Conservation (phyloP, 352 stramenopile genomes). For the Globisporangium uncinulatum region DNA sequence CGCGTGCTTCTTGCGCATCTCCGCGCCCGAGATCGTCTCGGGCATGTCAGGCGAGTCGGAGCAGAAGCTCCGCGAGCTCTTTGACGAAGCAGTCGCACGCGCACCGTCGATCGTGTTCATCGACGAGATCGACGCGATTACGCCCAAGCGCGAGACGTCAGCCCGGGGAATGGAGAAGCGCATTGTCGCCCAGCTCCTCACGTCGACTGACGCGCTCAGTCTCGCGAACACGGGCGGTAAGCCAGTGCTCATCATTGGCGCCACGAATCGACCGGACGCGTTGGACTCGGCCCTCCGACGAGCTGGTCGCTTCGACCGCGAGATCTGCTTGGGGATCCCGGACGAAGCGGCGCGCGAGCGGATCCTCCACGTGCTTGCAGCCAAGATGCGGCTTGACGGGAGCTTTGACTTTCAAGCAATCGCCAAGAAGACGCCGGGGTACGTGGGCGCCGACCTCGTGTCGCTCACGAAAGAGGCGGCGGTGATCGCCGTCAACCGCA, state of each 20-base stretch:
- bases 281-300: constrained; percentile 95
- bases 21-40: constrained; percentile 91
- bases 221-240: constrained; percentile 86
- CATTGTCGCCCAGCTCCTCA: constrained; percentile 96
- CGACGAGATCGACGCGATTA: constrained; percentile 97
- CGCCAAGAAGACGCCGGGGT: constrained; percentile 92
- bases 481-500: constrained; percentile 96
- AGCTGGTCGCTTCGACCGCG: constrained; percentile 96
- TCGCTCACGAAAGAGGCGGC: constrained; percentile 98
- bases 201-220: constrained; percentile 88
- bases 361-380: constrained; percentile 94
- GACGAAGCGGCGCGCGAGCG: constrained; percentile 91
- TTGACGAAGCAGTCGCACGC: constrained; percentile 94
- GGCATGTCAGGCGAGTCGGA: constrained; percentile 91
- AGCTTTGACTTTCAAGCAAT: constrained; percentile 94
- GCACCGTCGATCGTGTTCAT: constrained; percentile 98
- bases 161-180: constrained; percentile 95
- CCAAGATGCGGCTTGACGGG: constrained; percentile 91
- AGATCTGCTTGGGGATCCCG: constrained; percentile 97
- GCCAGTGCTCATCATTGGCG: constrained; percentile 96
- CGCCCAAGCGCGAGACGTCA: constrained; percentile 90
- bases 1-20: constrained; percentile 84
- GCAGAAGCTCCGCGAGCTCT: constrained; percentile 88
- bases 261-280: constrained; percentile 96
- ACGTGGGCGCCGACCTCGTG: constrained; percentile 96